These are phyloP conservation scores for Retiboletus flavoniger DNA, from an alignment of 1,284 basidiomycete genomes.

Conservation along the genomic window DNA sequence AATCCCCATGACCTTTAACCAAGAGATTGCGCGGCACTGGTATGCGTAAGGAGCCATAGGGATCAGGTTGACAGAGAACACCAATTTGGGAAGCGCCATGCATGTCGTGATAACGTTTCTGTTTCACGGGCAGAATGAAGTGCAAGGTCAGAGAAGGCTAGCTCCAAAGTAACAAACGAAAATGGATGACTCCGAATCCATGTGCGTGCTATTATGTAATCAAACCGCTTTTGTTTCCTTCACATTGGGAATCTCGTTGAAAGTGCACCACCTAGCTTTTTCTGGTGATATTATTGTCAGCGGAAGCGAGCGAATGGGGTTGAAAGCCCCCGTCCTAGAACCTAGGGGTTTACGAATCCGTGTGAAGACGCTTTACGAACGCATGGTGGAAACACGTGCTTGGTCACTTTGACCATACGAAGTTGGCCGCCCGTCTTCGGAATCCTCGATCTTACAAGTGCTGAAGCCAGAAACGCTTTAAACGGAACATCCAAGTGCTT, in stretches of 20 bases:
- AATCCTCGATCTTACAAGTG: neutral
- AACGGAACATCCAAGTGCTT: neutral
- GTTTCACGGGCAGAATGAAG: neutral
- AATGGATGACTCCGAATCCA: neutral
- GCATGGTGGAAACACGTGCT: neutral
- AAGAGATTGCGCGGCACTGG: neutral
- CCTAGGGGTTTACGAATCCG: neutral
- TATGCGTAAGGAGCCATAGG: neutral
- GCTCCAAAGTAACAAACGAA: neutral
- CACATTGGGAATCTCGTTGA: neutral
- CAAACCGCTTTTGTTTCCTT: too few species aligned
- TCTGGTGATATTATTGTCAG: too few species aligned
- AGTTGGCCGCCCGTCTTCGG: neutral
- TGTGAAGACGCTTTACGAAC: neutral
- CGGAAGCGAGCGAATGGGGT: too few species aligned
- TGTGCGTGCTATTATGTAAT: neutral
- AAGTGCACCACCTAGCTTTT: neutral
- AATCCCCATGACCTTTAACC: neutral
- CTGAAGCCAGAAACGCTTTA: too few species aligned
- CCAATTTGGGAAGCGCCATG: neutral
- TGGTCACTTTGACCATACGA: neutral
- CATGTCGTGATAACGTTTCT: neutral
- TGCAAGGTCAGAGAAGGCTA: neutral
- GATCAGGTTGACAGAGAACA: neutral
- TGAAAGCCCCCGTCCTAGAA: neutral